Conservation (phyloP, 2,329 filamentous ascomycete genomes). For the Albifimbria verrucaria region DNA sequence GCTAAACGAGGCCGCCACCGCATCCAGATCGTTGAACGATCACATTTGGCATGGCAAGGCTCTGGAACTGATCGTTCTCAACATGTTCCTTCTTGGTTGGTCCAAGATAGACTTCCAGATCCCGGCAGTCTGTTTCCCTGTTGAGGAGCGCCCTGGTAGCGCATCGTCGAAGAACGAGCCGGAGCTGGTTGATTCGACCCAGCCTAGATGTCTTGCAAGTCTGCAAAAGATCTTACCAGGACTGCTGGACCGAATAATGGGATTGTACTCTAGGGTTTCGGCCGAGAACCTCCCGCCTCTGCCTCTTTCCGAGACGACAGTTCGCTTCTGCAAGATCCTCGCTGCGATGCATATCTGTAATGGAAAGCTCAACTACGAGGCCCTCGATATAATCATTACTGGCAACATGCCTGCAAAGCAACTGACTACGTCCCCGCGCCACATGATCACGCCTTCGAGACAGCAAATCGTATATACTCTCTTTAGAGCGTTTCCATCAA, state of each 20-base stretch:
- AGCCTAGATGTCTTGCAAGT: conserved; percentile 51
- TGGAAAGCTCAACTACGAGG: conserved; percentile 58
- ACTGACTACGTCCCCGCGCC: conserved; percentile 49
- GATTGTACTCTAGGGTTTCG: conserved; percentile 68
- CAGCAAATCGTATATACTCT: conserved; percentile 63
- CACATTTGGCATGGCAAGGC: conserved; percentile 98
- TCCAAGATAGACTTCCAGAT: conserved; percentile 78
- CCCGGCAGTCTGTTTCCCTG: conserved; percentile 52
- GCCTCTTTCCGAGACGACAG: conserved; percentile 67
- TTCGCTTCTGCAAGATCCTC: conserved; percentile 70
- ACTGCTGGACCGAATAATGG: conserved; percentile 69
- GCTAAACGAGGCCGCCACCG: conserved; percentile 73
- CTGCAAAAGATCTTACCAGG: conserved; percentile 65
- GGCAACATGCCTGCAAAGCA: conserved; percentile 53
- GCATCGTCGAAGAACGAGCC: conserved; percentile 23
- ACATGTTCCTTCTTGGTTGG: conserved; percentile 81
- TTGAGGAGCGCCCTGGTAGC: conserved; percentile 42
- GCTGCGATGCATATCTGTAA: conserved; percentile 63
- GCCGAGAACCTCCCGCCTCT: conserved; percentile 69
- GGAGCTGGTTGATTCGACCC: conserved; percentile 34
- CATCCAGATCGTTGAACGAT: conserved; percentile 77
- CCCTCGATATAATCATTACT: conserved; percentile 62
- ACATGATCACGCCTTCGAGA: conserved; percentile 55
- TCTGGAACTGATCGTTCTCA: conserved; percentile 80
- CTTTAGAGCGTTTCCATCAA: conserved; percentile 68